These are phyloP conservation scores for Cyclostephanos tholiformis DNA, from an alignment of 108 stramenopile species.

Conservation along the genomic window DNA sequence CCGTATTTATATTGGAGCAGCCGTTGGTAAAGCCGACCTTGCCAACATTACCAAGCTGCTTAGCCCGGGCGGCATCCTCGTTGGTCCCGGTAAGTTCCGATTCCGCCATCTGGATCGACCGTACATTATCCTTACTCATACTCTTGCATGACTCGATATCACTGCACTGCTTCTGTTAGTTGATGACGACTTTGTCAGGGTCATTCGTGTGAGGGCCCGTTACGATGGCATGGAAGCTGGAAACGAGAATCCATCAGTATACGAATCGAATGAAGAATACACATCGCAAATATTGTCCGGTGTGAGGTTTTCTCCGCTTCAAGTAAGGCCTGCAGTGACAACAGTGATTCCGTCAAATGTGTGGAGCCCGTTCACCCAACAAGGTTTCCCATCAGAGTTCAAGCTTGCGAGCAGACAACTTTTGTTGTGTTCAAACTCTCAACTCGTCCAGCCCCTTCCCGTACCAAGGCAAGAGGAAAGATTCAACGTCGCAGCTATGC, in stretches of 20 bases:
- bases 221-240: constrained; percentile 11
- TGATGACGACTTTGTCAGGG: constrained; percentile 81
- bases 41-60: constrained; percentile 66
- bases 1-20: constrained; percentile 88
- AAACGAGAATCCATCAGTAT: constrained; percentile 11
- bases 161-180: constrained; percentile 33
- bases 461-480: constrained; percentile 32
- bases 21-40: constrained; percentile 59
- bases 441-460: constrained; percentile 52
- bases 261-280: constrained; percentile 49
- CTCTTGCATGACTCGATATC: background rate
- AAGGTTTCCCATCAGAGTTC: constrained; percentile 65
- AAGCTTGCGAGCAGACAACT: constrained; percentile 58
- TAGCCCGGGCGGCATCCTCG: constrained; percentile 81
- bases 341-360: constrained; percentile 68
- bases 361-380: constrained; percentile 72
- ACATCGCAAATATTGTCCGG: constrained; percentile 67
- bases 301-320: constrained; percentile 75
- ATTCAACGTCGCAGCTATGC: constrained; percentile 68
- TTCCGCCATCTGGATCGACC: background rate
- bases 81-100: constrained; percentile 74
- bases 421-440: constrained; percentile 74
- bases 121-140: background rate
- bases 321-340: constrained; percentile 30
- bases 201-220: constrained; percentile 54